Percentiles rank a stretch among this genome's conserved stretches.
phyloP scores from a whole-genome alignment of 2,329 filamentous ascomycete genomes.

The Aureobasidium sp. region DNA sequence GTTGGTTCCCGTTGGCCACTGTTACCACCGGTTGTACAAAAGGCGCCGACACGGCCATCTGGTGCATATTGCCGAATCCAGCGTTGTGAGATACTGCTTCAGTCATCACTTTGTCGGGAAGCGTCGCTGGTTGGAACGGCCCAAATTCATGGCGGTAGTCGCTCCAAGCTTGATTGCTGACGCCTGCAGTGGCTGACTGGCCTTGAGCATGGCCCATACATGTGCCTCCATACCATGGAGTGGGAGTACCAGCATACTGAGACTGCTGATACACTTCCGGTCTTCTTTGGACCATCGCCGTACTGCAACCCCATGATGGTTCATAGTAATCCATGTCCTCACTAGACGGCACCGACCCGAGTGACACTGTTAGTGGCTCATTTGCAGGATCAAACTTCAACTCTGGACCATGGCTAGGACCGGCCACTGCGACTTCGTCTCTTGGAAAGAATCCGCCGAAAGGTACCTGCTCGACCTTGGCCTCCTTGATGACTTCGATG shows the following conservation, averaged over 20 bases:
- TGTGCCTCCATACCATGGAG: not conserved
- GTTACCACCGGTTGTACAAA: not conserved
- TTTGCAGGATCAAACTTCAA: conserved; percentile 6
- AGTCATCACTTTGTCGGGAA: not conserved
- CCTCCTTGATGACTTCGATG: not conserved
- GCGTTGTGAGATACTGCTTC: not conserved
- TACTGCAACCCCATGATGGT: not conserved
- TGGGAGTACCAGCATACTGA: not conserved
- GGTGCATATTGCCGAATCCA: not conserved
- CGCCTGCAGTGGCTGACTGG: not conserved
- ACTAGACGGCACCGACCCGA: not conserved
- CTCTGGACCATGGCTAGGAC: not conserved
- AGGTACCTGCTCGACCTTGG: not conserved
- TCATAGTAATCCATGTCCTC: not conserved
- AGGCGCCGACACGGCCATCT: not conserved
- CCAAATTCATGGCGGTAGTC: not conserved
- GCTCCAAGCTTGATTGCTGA: not conserved
- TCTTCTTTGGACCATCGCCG: not conserved
- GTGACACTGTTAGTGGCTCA: not conserved
- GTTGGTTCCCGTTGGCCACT: not conserved
- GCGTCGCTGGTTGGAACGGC: not conserved
- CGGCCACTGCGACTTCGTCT: not conserved
- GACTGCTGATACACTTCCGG: not conserved
- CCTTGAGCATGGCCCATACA: not conserved
- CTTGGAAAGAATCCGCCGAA: not conserved